phyloP scores from a whole-genome alignment of 1,139 yeast species.

The Magnusiomyces magnusii region DNA sequence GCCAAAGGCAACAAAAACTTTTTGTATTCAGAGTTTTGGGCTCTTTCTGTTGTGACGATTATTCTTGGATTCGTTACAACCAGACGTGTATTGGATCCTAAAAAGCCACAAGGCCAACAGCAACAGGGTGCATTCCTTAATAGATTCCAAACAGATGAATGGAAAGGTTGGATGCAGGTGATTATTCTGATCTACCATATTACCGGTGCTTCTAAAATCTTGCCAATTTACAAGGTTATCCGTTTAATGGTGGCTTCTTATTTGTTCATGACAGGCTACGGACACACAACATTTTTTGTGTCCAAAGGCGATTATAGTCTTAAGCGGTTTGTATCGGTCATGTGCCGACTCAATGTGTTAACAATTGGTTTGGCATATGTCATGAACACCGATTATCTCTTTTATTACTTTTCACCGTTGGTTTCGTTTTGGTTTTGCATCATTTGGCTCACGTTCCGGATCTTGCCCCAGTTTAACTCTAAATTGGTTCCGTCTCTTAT shows the following conservation, averaged over 20 bases:
- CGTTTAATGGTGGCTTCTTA: constrained; percentile 25
- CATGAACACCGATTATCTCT: constrained; percentile 24
- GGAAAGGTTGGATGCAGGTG: constrained; percentile 29
- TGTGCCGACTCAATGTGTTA: constrained; percentile 22
- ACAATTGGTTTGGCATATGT: constrained; percentile 23
- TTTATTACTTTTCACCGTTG: constrained; percentile 25
- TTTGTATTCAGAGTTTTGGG: constrained; percentile 16
- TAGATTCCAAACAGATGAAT: constrained; percentile 24
- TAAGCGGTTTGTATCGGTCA: constrained; percentile 23
- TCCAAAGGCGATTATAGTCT: constrained; percentile 22
- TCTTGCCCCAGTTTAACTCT: constrained; percentile 18
- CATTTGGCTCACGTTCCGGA: constrained; percentile 21
- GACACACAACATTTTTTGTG: constrained; percentile 23
- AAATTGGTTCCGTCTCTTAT: constrained; percentile 17
- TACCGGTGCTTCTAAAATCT: constrained; percentile 23
- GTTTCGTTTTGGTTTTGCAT: constrained; percentile 24
- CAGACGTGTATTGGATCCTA: constrained; percentile 15
- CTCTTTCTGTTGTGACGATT: constrained; percentile 13
- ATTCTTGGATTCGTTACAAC: constrained; percentile 15
- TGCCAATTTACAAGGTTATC: constrained; percentile 24
- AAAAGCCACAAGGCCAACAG: constrained; percentile 14
- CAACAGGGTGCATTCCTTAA: constrained; percentile 17
- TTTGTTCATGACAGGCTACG: constrained; percentile 25
- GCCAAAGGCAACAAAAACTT: constrained; percentile 22
- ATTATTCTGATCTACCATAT: constrained; percentile 24